Evolutionary conservation across 805 yeast species (phyloP), one percentile per base, ranked within the genome.

Genomic region (Saturnispora quitensis): DNA sequence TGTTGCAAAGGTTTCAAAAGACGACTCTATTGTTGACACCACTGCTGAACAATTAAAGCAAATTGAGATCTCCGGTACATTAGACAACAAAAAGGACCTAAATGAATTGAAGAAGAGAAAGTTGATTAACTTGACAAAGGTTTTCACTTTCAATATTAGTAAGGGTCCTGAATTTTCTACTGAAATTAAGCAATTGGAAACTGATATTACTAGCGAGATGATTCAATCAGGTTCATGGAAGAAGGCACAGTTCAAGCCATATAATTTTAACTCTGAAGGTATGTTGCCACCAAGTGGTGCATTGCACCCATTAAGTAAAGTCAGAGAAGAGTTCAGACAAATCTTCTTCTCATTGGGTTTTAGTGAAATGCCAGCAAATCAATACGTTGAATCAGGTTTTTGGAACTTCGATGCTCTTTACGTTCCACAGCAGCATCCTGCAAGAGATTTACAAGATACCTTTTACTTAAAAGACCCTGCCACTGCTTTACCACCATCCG

Each of bases 391-490:
- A 67, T 80, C 93, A 17, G 98, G 98, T 4, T 93, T 93, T 82
- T 93, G 99, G 99, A 93, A 93, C 72, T 93, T 93, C 66, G 99
- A 93, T 69, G 81, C 99, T 3, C 77, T 93, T 63, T 93, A 74
- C 63, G 99, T 93, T 51, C 99, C 99, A 52, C 99, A 93, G 74
- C 98, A 93, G 74, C 99, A 93, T 73, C 99, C 99, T 17, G 99
- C 99, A 47, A 84, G 99, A 75, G 99, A 93, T 68, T 77, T 93
- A 68, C 99, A 93, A 72, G 99, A 93, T 73, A 93, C 99, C 54
- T 93, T 93, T 75, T 93, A 93, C 73, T 77, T 93, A 71, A 91
- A 90, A 68, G 98, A 93, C 66, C 99, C 99, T 34, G 75, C 72
- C 47, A 74, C 69, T 55, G 96, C 96, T 51, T 84, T 82, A 55